A percentile compares a stretch with the other conserved stretches of the same genome.
Evolutionary conservation across 805 yeast species (phyloP).

Genomic region (Yarrowia porcina): DNA sequence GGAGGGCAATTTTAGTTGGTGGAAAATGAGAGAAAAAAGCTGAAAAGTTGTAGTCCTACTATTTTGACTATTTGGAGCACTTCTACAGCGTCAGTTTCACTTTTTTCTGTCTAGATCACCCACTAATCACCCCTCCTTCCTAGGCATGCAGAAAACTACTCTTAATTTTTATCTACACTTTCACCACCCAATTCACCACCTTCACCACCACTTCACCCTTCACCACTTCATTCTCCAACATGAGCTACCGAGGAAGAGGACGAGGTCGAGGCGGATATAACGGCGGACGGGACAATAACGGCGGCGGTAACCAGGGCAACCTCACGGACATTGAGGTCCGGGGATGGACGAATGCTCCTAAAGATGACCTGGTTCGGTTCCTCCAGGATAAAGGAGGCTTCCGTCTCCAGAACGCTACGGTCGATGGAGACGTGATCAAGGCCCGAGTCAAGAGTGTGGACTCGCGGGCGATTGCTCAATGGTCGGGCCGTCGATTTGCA

Average conservation of each 20-base stretch:
- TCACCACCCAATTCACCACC: no score
- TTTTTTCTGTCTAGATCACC: no score
- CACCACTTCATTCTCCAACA: not conserved
- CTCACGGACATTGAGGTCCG: slow-evolving; percentile 53
- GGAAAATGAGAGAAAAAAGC: no score
- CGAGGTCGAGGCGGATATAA: slow-evolving; percentile 30
- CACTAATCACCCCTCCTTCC: no score
- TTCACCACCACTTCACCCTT: not conserved
- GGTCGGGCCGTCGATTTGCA: slow-evolving; percentile 80
- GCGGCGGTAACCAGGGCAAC: slow-evolving; percentile 31
- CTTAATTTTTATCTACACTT: no score
- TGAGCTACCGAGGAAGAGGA: slow-evolving; percentile 29
- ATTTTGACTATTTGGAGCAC: no score
- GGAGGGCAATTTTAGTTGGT: no score
- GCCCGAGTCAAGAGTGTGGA: slow-evolving; percentile 60
- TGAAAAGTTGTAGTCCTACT: no score
- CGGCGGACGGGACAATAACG: slow-evolving; percentile 32
- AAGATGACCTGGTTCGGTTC: slow-evolving; percentile 65
- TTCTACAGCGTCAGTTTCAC: no score
- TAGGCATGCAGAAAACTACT: no score
- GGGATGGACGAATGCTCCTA: slow-evolving; percentile 80
- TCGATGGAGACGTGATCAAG: slow-evolving; percentile 55
- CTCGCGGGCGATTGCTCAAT: slow-evolving; percentile 55
- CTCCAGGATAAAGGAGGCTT: slow-evolving; percentile 64
- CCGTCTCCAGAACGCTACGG: slow-evolving; percentile 49